phyloP scores from a whole-genome alignment of 345 rosid genomes.

The Sisymbrium irio region DNA sequence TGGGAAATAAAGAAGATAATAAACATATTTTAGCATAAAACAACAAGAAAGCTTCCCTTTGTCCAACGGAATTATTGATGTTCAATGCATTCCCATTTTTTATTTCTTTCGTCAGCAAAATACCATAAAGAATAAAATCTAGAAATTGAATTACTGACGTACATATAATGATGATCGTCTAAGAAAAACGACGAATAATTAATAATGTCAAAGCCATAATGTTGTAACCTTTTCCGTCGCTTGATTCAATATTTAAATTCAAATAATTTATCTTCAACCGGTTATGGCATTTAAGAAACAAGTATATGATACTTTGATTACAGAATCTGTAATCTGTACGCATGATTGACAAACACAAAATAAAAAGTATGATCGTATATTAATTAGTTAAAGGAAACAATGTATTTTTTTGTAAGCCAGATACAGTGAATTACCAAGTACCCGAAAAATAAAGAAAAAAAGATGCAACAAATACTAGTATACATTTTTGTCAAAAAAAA shows the following conservation, averaged over 20 bases:
- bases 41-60: slow-evolving; percentile 33
- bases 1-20: neutral
- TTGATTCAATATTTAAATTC: neutral
- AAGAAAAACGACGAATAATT: neutral
- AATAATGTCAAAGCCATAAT: neutral
- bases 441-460: neutral
- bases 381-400: neutral
- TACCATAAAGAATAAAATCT: neutral
- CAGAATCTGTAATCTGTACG: neutral
- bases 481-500: too few relatives aligned
- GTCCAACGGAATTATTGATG: slow-evolving; percentile 33
- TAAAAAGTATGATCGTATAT: neutral
- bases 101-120: neutral
- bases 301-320: slow-evolving; percentile 8
- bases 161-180: neutral
- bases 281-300: neutral
- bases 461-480: too few relatives aligned
- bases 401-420: neutral
- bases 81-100: slow-evolving; percentile 8
- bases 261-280: neutral
- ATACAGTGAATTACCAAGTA: slow-evolving; percentile 3
- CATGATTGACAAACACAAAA: neutral
- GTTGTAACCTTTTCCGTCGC: slow-evolving; percentile 17
- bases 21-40: neutral
- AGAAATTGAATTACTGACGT: neutral